Evolutionary conservation across 768 basidiomycete species (phyloP).

Genomic region (Lactarius sp.): DNA sequence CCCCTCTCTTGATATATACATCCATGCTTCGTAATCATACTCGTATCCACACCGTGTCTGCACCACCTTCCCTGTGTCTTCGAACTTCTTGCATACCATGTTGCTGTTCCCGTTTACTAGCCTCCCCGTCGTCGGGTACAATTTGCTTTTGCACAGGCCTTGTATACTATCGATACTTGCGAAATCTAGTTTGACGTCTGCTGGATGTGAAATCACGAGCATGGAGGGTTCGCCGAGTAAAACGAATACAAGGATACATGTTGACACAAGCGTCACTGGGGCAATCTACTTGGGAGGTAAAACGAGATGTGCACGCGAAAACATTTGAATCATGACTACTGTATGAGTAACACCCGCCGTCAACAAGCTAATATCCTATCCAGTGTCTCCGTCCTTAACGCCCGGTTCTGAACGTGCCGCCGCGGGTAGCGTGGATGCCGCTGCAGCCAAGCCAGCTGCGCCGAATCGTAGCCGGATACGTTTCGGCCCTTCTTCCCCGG

Average conservation of each 20-base stretch:
- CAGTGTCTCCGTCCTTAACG: conserved; percentile 71
- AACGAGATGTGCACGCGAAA: conserved; percentile 14
- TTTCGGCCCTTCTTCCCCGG: conserved; percentile 37
- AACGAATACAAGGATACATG: conserved; percentile 24
- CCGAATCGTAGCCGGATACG: conserved; percentile 75
- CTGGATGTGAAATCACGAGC: conserved; percentile 15
- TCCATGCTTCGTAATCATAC: conserved; percentile 28
- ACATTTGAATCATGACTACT: conserved; percentile 8
- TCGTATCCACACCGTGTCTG: conserved; percentile 27
- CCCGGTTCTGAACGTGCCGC: conserved; percentile 55
- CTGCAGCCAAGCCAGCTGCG: conserved; percentile 37
- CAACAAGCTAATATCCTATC: conserved; percentile 35
- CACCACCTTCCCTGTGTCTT: conserved; percentile 25
- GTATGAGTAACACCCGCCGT: background rate
- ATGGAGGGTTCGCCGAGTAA: conserved; percentile 3
- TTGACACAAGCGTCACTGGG: conserved; percentile 12
- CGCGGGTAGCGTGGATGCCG: conserved; percentile 31
- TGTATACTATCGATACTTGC: conserved; percentile 31
- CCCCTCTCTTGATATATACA: conserved; percentile 24
- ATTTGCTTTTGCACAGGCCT: conserved; percentile 27
- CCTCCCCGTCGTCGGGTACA: conserved; percentile 31
- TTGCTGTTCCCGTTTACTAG: conserved; percentile 27
- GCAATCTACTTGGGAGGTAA: conserved; percentile 9
- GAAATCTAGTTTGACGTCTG: conserved; percentile 22
- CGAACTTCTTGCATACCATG: conserved; percentile 33